These are phyloP conservation scores for Backusella morwellensis DNA, from an alignment of 192 early-diverging fungal genomes.

Conservation along the genomic window DNA sequence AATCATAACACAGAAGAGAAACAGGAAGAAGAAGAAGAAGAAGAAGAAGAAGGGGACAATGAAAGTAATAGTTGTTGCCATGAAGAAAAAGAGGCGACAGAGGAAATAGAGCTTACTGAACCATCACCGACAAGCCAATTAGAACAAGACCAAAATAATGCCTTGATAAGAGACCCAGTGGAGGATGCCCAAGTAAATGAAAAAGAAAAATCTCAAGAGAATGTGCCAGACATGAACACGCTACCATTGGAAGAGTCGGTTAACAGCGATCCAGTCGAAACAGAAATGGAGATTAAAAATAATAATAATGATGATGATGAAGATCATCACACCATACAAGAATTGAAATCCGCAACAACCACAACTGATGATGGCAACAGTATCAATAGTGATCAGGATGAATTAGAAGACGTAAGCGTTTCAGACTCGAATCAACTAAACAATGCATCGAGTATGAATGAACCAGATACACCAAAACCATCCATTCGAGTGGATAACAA, in stretches of 20 bases:
- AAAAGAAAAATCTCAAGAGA: neutral
- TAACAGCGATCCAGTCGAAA: neutral
- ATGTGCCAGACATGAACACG: neutral
- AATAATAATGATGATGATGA: neutral
- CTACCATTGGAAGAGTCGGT: neutral
- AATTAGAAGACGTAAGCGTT: neutral
- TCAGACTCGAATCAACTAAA: neutral
- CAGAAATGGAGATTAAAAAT: neutral
- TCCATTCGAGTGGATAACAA: constrained; percentile 1
- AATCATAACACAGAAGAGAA: neutral
- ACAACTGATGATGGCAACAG: neutral
- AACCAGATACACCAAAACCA: neutral
- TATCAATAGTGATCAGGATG: neutral
- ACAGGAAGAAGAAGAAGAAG: neutral
- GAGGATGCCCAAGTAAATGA: neutral
- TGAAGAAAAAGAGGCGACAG: neutral
- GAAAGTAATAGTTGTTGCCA: neutral
- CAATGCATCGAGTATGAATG: neutral
- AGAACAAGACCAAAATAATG: neutral
- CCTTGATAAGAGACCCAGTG: neutral
- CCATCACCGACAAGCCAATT: neutral
- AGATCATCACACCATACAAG: neutral
- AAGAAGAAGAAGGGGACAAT: neutral
- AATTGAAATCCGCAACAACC: neutral
- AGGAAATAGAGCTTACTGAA: neutral